phyloP scores from a whole-genome alignment of 2,329 filamentous ascomycete species.

The Penicillium hordei region DNA sequence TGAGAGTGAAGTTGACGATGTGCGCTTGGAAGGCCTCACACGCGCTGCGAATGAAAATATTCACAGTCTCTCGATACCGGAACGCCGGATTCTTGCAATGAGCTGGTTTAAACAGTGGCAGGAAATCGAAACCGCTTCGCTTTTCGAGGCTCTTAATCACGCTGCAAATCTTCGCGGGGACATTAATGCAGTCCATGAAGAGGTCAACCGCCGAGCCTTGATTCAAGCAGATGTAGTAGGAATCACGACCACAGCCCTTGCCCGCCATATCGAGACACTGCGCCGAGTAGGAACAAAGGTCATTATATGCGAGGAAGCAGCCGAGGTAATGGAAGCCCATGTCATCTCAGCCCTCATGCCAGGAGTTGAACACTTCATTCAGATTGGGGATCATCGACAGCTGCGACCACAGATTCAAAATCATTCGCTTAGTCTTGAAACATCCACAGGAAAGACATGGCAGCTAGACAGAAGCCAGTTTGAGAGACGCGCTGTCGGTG shows the following conservation, averaged over 20 bases:
- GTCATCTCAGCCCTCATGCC: slow-evolving; percentile 41
- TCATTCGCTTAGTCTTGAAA: slow-evolving; percentile 11
- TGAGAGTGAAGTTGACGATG: neutral
- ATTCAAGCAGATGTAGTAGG: slow-evolving; percentile 15
- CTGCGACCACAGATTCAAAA: slow-evolving; percentile 35
- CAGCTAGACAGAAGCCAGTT: slow-evolving; percentile 14
- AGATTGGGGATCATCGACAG: slow-evolving; percentile 38
- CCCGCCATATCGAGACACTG: slow-evolving; percentile 12
- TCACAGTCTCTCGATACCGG: neutral
- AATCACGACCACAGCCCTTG: slow-evolving; percentile 14
- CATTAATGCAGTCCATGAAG: slow-evolving; percentile 6
- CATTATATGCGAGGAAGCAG: slow-evolving; percentile 68
- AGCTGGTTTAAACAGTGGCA: slow-evolving; percentile 3
- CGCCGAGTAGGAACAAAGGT: slow-evolving; percentile 10
- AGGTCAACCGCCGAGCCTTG: slow-evolving; percentile 5
- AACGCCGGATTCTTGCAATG: slow-evolving; percentile 6
- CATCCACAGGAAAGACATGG: slow-evolving; percentile 2
- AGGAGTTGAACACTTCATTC: slow-evolving; percentile 42
- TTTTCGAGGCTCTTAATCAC: slow-evolving; percentile 6
- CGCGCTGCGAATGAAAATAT: slow-evolving; percentile 2
- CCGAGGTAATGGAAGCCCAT: slow-evolving; percentile 66
- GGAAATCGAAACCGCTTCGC: neutral
- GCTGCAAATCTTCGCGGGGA: neutral
- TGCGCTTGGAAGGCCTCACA: slow-evolving; percentile 3
- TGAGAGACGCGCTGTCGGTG: slow-evolving; percentile 12